phyloP scores from a whole-genome alignment of 2,329 filamentous ascomycete species.

The Falciphora oryzae region DNA sequence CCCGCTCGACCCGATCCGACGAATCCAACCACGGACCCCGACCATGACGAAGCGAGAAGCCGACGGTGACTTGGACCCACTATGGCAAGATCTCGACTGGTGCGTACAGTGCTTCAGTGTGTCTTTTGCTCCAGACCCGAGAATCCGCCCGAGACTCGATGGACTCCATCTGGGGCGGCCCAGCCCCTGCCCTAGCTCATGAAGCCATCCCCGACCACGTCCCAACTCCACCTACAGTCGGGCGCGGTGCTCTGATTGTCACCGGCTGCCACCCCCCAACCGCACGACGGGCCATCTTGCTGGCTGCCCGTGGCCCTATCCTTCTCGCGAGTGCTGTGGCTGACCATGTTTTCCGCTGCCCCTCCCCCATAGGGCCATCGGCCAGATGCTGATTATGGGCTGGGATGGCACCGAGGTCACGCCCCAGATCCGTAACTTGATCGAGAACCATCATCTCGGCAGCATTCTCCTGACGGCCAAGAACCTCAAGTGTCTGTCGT shows the following conservation, averaged over 20 bases:
- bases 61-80: slow-evolving; percentile 49
- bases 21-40: slow-evolving; percentile 28
- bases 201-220: neutral
- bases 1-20: slow-evolving; percentile 10
- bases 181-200: no score
- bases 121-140: no score
- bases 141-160: no score
- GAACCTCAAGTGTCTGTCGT: slow-evolving; percentile 68
- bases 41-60: neutral
- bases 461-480: slow-evolving; percentile 81
- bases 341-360: slow-evolving; percentile 18
- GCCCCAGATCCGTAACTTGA: slow-evolving; percentile 73
- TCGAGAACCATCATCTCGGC: slow-evolving; percentile 80
- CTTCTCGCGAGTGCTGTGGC: slow-evolving; percentile 19
- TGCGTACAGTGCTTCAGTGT: slow-evolving; percentile 36
- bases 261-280: no score
- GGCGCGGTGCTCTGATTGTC: no score
- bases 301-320: neutral
- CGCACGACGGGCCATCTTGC: slow-evolving; percentile 12
- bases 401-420: slow-evolving; percentile 82
- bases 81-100: slow-evolving; percentile 75
- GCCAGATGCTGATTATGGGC: slow-evolving; percentile 76
- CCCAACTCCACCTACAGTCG: no score
- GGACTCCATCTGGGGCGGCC: no score
- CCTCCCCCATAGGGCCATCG: slow-evolving; percentile 52